These are phyloP conservation scores for Akanthomyces uredinophilus DNA, from an alignment of 2,329 filamentous ascomycete genomes.

Conservation along the genomic window DNA sequence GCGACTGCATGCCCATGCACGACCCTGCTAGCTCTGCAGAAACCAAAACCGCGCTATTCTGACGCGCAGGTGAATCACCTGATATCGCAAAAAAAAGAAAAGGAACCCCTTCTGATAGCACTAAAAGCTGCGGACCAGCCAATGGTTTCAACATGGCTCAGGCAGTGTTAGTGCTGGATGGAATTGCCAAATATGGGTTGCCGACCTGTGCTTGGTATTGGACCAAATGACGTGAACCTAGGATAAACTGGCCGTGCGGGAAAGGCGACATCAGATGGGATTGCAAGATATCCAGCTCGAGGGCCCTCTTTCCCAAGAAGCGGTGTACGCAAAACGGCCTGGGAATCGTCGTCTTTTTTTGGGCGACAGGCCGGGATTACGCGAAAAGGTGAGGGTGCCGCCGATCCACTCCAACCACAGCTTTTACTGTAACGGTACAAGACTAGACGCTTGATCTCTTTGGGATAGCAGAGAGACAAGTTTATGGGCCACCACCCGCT, in stretches of 20 bases:
- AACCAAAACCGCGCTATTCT: conserved; percentile 9
- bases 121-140: background rate
- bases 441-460: conserved; percentile 2
- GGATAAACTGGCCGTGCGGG: background rate
- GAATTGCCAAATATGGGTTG: background rate
- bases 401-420: conserved; percentile 10
- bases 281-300: background rate
- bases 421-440: background rate
- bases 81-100: background rate
- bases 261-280: conserved; percentile 2
- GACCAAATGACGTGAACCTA: background rate
- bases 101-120: background rate
- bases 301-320: background rate
- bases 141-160: conserved; percentile 2
- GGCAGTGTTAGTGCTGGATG: background rate
- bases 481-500: background rate
- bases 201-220: background rate
- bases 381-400: background rate
- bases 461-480: conserved; percentile 9
- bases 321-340: conserved; percentile 5
- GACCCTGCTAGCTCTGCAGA: conserved; percentile 7
- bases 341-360: background rate
- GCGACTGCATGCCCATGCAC: background rate
- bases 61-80: conserved; percentile 13
- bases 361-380: conserved; percentile 7